Conservation (phyloP, 2,329 filamentous ascomycete species). For the Chaetomiaceae sp. region DNA sequence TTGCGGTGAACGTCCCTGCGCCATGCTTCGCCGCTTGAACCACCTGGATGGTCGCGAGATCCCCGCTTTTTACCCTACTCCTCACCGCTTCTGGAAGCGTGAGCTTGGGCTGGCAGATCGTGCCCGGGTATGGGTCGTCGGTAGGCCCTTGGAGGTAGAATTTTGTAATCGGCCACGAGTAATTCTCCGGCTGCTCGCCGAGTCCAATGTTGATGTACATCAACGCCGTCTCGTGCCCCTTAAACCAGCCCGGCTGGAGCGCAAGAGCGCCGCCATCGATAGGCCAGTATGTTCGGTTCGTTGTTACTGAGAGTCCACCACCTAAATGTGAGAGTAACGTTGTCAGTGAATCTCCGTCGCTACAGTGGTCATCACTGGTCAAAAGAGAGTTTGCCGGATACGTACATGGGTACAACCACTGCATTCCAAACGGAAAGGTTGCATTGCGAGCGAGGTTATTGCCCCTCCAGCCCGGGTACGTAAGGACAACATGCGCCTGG, state of each 20-base stretch:
- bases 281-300: slow-evolving; percentile 15
- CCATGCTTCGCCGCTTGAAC: slow-evolving; percentile 13
- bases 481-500: neutral
- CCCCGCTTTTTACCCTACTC: slow-evolving; percentile 5
- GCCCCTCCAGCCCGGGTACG: slow-evolving; percentile 1
- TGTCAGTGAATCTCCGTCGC: too few species aligned
- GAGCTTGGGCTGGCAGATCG: slow-evolving; percentile 11
- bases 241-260: slow-evolving; percentile 16
- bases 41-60: slow-evolving; percentile 14
- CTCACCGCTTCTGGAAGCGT: slow-evolving; percentile 5
- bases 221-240: slow-evolving; percentile 10
- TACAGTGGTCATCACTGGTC: too few species aligned
- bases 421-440: neutral
- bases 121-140: slow-evolving; percentile 11
- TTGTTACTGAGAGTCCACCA: slow-evolving; percentile 11
- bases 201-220: slow-evolving; percentile 18
- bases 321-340: neutral
- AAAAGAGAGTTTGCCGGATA: neutral
- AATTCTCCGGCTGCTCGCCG: slow-evolving; percentile 12
- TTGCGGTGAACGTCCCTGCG: slow-evolving; percentile 13
- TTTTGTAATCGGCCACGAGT: slow-evolving; percentile 6
- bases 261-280: slow-evolving; percentile 12
- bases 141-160: slow-evolving; percentile 9
- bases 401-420: slow-evolving; percentile 3
- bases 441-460: neutral